A percentile compares a stretch with the other conserved stretches of the same genome.
Conservation (phyloP, 805 yeast species). For the Schizosaccharomyces japonicus region DNA sequence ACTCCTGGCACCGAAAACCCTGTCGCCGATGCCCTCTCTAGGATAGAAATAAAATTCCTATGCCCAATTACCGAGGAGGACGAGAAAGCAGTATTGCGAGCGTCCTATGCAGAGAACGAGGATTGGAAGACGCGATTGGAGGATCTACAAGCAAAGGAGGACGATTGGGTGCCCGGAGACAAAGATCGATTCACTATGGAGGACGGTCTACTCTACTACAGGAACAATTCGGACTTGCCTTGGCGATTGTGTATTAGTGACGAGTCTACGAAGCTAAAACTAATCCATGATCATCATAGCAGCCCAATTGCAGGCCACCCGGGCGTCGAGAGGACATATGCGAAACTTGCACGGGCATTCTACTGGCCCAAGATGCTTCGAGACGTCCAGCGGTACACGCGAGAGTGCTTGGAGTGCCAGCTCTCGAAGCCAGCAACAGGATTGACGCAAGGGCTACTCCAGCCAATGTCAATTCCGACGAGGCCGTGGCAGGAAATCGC, state of each 20-base stretch:
- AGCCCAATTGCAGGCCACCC: constrained; percentile 2
- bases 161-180: too few species aligned
- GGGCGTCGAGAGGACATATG: background rate
- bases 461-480: constrained; percentile 9
- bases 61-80: too few species aligned
- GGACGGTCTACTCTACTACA: background rate
- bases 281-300: constrained; percentile 3
- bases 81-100: too few species aligned
- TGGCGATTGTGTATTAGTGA: background rate
- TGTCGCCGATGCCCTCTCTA: constrained; percentile 3
- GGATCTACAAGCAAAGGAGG: too few species aligned
- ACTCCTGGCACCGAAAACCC: constrained; percentile 5
- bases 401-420: background rate
- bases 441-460: too few species aligned
- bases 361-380: constrained; percentile 2
- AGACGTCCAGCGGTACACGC: background rate
- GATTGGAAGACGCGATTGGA: too few species aligned
- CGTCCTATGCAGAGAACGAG: too few species aligned
- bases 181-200: too few species aligned
- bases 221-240: background rate
- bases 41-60: too few species aligned
- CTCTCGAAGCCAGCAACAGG: too few species aligned
- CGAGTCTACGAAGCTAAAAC: background rate
- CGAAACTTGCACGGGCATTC: background rate
- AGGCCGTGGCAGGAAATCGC: constrained; percentile 7